phyloP scores from a whole-genome alignment of 768 basidiomycete genomes.

The Suillus discolor region DNA sequence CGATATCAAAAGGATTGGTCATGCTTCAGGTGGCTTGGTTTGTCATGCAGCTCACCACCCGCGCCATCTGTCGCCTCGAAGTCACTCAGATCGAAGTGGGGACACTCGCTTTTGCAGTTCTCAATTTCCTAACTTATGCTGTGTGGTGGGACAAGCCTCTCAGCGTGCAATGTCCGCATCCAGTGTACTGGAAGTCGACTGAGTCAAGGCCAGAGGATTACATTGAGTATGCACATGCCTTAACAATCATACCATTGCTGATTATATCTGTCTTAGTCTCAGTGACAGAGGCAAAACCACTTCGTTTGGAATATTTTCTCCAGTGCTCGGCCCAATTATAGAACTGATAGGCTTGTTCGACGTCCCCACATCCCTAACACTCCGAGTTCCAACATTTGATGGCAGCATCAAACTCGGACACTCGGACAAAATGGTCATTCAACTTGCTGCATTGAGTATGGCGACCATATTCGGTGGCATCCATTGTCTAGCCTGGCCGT shows the following conservation, averaged over 20 bases:
- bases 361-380: neutral
- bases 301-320: no score
- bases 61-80: constrained; percentile 24
- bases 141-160: constrained; percentile 46
- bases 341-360: no score
- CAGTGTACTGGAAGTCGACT: neutral
- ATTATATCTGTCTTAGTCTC: neutral
- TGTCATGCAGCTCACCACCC: constrained; percentile 30
- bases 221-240: neutral
- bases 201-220: no score
- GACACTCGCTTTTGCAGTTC: constrained; percentile 36
- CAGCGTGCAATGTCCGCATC: constrained; percentile 26
- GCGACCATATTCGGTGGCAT: constrained; percentile 7
- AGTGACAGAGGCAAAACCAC: rapidly evolving
- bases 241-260: neutral
- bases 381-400: neutral
- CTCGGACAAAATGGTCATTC: rapidly evolving
- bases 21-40: constrained; percentile 41
- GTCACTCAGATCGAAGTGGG: constrained; percentile 39
- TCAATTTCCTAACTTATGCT: constrained; percentile 34
- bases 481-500: constrained; percentile 28
- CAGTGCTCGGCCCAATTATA: no score
- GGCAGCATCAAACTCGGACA: neutral
- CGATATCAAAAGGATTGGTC: constrained; percentile 14
- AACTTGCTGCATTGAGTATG: neutral